These are phyloP conservation scores for Erodium maritimum DNA, from an alignment of 345 rosid species.

Conservation along the genomic window DNA sequence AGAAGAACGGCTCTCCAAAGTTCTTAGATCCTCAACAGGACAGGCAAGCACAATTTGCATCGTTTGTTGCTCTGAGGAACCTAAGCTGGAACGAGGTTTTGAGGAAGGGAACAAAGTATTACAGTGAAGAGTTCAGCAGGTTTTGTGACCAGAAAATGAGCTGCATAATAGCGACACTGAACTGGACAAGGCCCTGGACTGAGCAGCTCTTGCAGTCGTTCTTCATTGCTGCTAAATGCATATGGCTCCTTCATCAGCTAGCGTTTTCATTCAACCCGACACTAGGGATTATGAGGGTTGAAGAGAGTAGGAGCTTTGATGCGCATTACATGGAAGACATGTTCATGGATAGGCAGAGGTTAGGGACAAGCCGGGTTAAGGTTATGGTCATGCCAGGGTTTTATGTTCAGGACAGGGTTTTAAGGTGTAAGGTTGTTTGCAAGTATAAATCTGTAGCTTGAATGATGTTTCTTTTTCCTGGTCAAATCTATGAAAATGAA, in stretches of 20 bases:
- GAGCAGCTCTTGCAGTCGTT: constrained; percentile 78
- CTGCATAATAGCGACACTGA: constrained; percentile 58
- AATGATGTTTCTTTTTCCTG: too few species aligned
- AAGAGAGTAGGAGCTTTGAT: constrained; percentile 61
- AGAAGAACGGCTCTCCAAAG: constrained; percentile 67
- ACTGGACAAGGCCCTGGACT: constrained; percentile 87
- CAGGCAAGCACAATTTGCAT: constrained; percentile 59
- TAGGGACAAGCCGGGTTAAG: constrained; percentile 45
- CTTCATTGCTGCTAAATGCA: constrained; percentile 84
- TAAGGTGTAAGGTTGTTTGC: constrained; percentile 90
- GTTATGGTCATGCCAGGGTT: constrained; percentile 94
- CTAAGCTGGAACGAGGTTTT: constrained; percentile 92
- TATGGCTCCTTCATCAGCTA: constrained; percentile 89
- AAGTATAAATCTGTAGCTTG: constrained; percentile 47
- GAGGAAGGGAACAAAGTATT: constrained; percentile 78
- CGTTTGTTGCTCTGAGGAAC: constrained; percentile 68
- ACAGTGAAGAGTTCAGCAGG: constrained; percentile 90
- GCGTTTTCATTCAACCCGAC: constrained; percentile 84
- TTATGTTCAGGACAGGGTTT: constrained; percentile 63
- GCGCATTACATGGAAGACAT: constrained; percentile 81
- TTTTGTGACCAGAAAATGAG: constrained; percentile 98
- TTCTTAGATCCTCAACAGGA: constrained; percentile 65
- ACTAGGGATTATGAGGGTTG: constrained; percentile 68
- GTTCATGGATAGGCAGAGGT: constrained; percentile 46
- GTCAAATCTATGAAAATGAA: too few species aligned